Percentiles rank a stretch among this genome's conserved stretches.
Evolutionary conservation across 345 rosid species (phyloP).

Genomic region (Sisymbrium irio): DNA sequence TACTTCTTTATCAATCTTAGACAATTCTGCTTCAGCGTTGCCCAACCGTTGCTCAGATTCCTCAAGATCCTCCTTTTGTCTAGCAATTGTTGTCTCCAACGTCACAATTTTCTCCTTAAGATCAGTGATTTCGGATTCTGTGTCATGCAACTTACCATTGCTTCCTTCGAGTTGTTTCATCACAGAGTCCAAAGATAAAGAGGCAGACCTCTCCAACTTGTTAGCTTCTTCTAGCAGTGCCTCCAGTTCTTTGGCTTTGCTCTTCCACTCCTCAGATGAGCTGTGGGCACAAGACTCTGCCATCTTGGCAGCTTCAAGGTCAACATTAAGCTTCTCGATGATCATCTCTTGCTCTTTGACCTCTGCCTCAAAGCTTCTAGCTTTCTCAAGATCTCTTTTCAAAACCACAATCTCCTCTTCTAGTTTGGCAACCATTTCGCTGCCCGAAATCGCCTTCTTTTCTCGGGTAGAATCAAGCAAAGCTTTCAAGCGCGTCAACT

Average conservation of each 20-base stretch:
- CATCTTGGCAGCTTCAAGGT: constrained; percentile 79
- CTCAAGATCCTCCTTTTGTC: constrained; percentile 67
- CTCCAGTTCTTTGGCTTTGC: constrained; percentile 63
- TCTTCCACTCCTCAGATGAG: constrained; percentile 71
- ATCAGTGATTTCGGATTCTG: constrained; percentile 53
- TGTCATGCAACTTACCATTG: constrained; percentile 67
- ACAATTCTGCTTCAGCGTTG: constrained; percentile 49
- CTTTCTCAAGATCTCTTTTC: constrained; percentile 59
- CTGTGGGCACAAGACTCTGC: constrained; percentile 82
- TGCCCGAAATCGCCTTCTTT: constrained; percentile 45
- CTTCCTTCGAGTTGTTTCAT: constrained; percentile 79
- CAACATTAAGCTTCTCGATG: constrained; percentile 73
- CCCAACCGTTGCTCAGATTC: constrained; percentile 47
- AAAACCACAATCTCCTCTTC: constrained; percentile 56
- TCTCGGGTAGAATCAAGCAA: constrained; percentile 74
- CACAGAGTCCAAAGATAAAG: constrained; percentile 77
- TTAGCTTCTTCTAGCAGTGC: constrained; percentile 54
- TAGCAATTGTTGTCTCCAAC: constrained; percentile 66
- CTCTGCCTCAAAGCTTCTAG: constrained; percentile 48
- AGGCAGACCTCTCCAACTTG: constrained; percentile 75
- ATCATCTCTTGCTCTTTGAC: constrained; percentile 57
- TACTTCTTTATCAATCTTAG: constrained; percentile 43
- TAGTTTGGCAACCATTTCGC: constrained; percentile 47
- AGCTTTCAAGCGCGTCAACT: constrained; percentile 59
- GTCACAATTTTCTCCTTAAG: constrained; percentile 72